Conservation (phyloP, 495 filamentous ascomycete genomes). For the Hypoxylon fragiforme region DNA sequence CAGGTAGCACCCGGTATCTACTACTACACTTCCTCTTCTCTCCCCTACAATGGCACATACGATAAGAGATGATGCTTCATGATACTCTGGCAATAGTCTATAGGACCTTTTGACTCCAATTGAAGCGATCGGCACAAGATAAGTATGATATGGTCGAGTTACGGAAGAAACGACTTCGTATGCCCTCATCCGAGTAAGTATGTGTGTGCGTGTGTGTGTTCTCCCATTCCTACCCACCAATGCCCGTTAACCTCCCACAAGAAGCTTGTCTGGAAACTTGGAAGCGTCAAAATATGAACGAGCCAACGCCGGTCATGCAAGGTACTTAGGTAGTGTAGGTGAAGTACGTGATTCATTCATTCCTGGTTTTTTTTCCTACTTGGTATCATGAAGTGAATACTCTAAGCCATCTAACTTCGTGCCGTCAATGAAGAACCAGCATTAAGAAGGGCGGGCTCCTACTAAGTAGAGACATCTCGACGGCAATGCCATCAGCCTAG, state of each 20-base stretch:
- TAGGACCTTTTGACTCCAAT: conserved; percentile 15
- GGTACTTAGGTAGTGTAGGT: no score
- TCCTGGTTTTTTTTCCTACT: conserved; percentile 14
- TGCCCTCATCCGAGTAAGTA: conserved; percentile 17
- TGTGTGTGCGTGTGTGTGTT: no score
- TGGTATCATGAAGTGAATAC: conserved; percentile 16
- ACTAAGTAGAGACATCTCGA: conserved; percentile 7
- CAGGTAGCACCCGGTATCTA: no score
- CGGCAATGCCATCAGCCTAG: neutral
- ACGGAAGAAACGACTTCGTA: conserved; percentile 23
- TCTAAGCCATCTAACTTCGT: conserved; percentile 12
- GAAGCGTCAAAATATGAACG: conserved; percentile 24
- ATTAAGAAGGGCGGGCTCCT: conserved; percentile 1
- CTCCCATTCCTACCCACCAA: conserved; percentile 12
- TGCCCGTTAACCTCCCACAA: conserved; percentile 19
- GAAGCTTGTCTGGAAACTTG: conserved; percentile 16
- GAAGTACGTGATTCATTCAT: conserved; percentile 24
- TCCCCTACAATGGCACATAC: neutral
- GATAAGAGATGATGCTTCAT: conserved; percentile 7
- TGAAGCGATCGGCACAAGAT: neutral
- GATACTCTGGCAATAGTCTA: conserved; percentile 9
- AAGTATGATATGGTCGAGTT: conserved; percentile 13
- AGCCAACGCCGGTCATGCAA: conserved; percentile 36
- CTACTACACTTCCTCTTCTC: no score
- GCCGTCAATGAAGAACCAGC: neutral